Evolutionary conservation across 2,329 filamentous ascomycete species (phyloP).

Genomic region (Madurella fahalii): DNA sequence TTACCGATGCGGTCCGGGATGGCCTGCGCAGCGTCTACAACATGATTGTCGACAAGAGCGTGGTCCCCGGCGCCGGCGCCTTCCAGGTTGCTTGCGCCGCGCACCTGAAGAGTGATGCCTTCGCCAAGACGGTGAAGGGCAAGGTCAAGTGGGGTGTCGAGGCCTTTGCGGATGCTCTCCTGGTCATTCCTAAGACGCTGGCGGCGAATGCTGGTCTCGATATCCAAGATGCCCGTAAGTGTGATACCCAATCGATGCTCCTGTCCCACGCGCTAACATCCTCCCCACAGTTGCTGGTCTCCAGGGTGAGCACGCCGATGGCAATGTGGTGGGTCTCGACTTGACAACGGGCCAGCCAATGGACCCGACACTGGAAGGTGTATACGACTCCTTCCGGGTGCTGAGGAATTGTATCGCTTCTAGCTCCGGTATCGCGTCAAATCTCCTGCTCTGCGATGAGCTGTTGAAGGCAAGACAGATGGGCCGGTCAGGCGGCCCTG

Average conservation of each 20-base stretch:
- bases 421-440: constrained; percentile 90
- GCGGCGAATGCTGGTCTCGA: constrained; percentile 95
- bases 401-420: constrained; percentile 90
- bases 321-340: constrained; percentile 82
- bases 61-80: constrained; percentile 89
- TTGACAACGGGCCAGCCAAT: constrained; percentile 85
- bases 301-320: constrained; percentile 80
- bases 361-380: constrained; percentile 88
- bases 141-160: constrained; percentile 96
- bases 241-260: neutral
- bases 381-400: constrained; percentile 95
- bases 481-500: constrained; percentile 61
- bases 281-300: constrained; percentile 66
- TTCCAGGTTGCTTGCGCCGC: constrained; percentile 93
- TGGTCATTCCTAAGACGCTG: constrained; percentile 95
- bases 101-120: constrained; percentile 81
- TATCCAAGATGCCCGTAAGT: constrained; percentile 88
- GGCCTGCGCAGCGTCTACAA: constrained; percentile 97
- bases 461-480: constrained; percentile 97
- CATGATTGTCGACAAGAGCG: constrained; percentile 96
- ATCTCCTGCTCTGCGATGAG: constrained; percentile 93
- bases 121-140: constrained; percentile 88
- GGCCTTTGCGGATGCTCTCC: constrained; percentile 89
- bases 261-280: neutral
- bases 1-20: constrained; percentile 93